Evolutionary conservation across 2,329 filamentous ascomycete genomes (phyloP), one percentile per base, ranked within the genome.

Genomic region (Torrubiella hemipterigena): DNA sequence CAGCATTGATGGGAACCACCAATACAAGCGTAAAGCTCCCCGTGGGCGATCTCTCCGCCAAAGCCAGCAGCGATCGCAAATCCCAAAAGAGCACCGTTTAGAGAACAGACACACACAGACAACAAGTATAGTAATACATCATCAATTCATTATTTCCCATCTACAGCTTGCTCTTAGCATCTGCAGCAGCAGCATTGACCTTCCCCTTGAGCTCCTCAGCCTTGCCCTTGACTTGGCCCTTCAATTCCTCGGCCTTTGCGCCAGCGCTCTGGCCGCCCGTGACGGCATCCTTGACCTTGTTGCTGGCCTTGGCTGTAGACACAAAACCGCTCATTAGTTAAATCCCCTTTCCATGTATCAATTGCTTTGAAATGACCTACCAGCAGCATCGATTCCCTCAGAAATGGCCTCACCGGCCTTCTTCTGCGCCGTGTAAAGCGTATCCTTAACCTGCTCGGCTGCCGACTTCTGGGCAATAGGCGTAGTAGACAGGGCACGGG

Each of bases 331-430:
- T 6, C 15, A 38, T 46, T 24, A 46, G 36, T 18, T 24, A 29
- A 10, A 7, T 25, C 3, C 23, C n/a, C 6, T 29, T 12, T 4
- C 13, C 12, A 15, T 12, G 10, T 13, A 29, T 4, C n/a, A 5
- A 8, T 14, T 20, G 14, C 10, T 22, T 10, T 6, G 22, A 28
- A 20, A 16, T 6, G 17, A 59, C 67, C 36, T 59, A 77, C 75
- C 51, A 29, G 67, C 65, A 28, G 60, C 56, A 42, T 79, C 61
- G 47, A 80, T 73, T 12, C 70, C 72, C 23, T 72, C 68, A 17
- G 77, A 67, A 13, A 79, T 47, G 48, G 73, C 77, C 48, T 74
- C 67, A 36, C 67, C 66, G 25, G 79, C 69, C 30, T 57, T 62
- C 18, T 70, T 62, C 55, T 79, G 71, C 6, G 76, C 69, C 6